A percentile compares a stretch with the other conserved stretches of the same genome.
Evolutionary conservation across 2,329 filamentous ascomycete species (phyloP).

Genomic region (Akanthomyces lecanii): DNA sequence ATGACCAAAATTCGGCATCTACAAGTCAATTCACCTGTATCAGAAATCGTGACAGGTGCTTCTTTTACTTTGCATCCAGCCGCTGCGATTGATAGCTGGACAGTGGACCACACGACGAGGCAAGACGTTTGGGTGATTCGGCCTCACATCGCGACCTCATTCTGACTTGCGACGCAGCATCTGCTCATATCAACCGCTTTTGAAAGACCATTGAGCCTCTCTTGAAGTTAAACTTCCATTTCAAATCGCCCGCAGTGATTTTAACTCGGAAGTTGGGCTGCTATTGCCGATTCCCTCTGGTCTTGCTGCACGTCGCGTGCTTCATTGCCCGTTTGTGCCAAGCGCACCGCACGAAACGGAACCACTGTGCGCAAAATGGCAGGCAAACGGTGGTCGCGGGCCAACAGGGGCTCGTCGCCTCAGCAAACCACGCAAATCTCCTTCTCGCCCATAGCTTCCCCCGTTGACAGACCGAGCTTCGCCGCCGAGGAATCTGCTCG

Average conservation of each 20-base stretch:
- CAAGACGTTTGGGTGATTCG: background rate
- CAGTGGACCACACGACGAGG: background rate
- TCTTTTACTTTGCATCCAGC: background rate
- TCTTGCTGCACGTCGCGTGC: slow-evolving; percentile 9
- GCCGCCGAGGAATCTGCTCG: background rate
- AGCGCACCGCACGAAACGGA: background rate
- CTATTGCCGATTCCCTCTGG: background rate
- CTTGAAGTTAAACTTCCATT: no score
- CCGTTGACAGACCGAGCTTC: background rate
- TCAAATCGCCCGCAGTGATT: background rate
- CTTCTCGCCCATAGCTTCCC: background rate
- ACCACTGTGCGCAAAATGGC: background rate
- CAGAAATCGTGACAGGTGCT: background rate
- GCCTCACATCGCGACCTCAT: background rate
- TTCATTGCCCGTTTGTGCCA: slow-evolving; percentile 14
- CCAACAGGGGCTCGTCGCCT: background rate
- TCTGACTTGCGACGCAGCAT: background rate
- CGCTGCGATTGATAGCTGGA: background rate
- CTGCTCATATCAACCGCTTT: background rate
- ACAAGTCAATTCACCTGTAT: background rate
- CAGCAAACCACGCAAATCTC: background rate
- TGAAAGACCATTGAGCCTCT: background rate
- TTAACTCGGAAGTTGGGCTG: background rate
- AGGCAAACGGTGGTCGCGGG: background rate
- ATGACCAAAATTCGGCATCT: background rate